These are phyloP conservation scores for Eleusine indica DNA, from an alignment of 176 grass and related monocot genomes.

Conservation along the genomic window DNA sequence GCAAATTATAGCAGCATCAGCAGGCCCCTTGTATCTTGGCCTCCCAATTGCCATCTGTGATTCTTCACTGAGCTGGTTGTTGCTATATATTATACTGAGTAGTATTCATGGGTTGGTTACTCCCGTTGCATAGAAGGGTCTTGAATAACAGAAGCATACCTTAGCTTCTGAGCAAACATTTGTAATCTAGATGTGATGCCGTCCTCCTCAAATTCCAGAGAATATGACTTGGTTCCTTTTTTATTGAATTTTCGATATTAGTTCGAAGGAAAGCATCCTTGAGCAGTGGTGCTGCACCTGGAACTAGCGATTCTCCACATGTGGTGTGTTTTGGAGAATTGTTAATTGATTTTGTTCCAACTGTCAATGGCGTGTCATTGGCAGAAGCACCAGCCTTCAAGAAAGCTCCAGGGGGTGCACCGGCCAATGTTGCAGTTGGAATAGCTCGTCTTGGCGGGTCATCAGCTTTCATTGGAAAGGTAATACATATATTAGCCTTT, in stretches of 20 bases:
- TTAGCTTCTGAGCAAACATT: slow-evolving; percentile 20
- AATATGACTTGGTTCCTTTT: slow-evolving; percentile 36
- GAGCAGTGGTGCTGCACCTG: slow-evolving; percentile 41
- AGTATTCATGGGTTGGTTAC: neutral
- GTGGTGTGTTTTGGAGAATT: slow-evolving; percentile 93
- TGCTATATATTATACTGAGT: neutral
- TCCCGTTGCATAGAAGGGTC: neutral
- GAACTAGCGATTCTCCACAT: slow-evolving; percentile 56
- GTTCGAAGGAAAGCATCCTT: slow-evolving; percentile 52
- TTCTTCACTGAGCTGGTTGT: neutral
- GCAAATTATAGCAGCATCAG: slow-evolving; percentile 8
- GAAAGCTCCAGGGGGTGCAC: slow-evolving; percentile 89
- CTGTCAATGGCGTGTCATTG: slow-evolving; percentile 66
- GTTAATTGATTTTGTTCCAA: slow-evolving; percentile 95
- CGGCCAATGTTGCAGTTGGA: slow-evolving; percentile 95
- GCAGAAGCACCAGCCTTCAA: slow-evolving; percentile 90
- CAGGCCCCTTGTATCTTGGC: neutral
- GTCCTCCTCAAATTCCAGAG: neutral
- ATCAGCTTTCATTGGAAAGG: slow-evolving; percentile 95
- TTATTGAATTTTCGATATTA: slow-evolving; percentile 33
- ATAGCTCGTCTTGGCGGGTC: slow-evolving; percentile 92
- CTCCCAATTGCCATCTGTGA: neutral
- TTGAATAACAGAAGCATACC: neutral
- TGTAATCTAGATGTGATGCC: slow-evolving; percentile 8
- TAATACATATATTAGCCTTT: slow-evolving; percentile 33